Evolutionary conservation across 768 basidiomycete genomes (phyloP).

Genomic region (Neoboletus subvelutipes): DNA sequence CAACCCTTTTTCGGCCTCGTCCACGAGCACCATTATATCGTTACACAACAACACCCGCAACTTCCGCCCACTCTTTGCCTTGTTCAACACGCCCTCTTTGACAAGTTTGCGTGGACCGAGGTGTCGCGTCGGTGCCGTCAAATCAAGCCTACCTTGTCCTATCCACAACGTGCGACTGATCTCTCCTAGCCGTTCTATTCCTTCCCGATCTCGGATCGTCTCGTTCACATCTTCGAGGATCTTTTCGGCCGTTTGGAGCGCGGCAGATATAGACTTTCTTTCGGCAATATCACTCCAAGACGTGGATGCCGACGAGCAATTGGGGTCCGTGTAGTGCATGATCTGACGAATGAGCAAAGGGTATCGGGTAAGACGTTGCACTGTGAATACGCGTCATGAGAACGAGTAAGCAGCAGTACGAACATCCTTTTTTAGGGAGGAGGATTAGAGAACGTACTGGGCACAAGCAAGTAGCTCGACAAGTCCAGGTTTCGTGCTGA

Average conservation of each 20-base stretch:
- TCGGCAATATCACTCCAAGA: slow-evolving; percentile 42
- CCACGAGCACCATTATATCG: slow-evolving; percentile 86
- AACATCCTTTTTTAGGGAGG: neutral
- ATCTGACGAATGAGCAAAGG: slow-evolving; percentile 89
- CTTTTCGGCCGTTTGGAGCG: slow-evolving; percentile 65
- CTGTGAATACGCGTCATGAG: slow-evolving; percentile 35
- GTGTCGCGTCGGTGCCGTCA: slow-evolving; percentile 85
- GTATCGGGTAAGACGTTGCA: slow-evolving; percentile 96
- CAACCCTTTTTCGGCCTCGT: slow-evolving; percentile 62
- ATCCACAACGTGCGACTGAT: slow-evolving; percentile 86
- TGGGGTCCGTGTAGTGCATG: slow-evolving; percentile 72
- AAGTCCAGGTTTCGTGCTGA: slow-evolving; percentile 79
- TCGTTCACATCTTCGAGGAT: slow-evolving; percentile 86
- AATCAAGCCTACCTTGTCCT: slow-evolving; percentile 81
- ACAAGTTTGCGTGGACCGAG: slow-evolving; percentile 80
- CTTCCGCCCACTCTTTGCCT: slow-evolving; percentile 82
- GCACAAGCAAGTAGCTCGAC: slow-evolving; percentile 88
- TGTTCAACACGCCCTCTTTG: slow-evolving; percentile 74
- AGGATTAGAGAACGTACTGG: slow-evolving; percentile 54
- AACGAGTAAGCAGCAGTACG: neutral
- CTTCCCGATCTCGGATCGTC: slow-evolving; percentile 81
- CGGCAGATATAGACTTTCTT: slow-evolving; percentile 48
- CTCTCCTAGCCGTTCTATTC: slow-evolving; percentile 65
- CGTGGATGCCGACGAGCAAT: slow-evolving; percentile 16
- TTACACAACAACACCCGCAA: slow-evolving; percentile 80